Evolutionary conservation across 2,329 filamentous ascomycete species (phyloP).

Genomic region (Beauveria brongniartii): DNA sequence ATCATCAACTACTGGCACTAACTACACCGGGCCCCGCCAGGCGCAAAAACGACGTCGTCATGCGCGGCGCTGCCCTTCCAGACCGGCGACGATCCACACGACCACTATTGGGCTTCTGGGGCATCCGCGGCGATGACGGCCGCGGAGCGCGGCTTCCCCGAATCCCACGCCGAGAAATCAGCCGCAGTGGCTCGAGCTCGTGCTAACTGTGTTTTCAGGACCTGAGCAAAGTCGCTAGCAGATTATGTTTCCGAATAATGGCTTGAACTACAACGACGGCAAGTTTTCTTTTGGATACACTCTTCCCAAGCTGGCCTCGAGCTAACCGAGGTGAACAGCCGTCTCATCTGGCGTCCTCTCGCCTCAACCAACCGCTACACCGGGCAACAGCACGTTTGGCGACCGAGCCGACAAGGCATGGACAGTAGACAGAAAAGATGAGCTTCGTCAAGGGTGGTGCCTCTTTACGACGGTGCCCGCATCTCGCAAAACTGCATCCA

Average conservation of each 20-base stretch:
- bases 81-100: conserved; percentile 33
- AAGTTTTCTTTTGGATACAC: background rate
- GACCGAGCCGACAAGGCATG: too few relatives aligned
- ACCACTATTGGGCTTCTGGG: conserved; percentile 59
- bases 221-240: conserved; percentile 39
- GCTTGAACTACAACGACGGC: conserved; percentile 51
- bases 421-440: too few relatives aligned
- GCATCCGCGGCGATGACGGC: conserved; percentile 62
- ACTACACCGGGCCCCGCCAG: conserved; percentile 50
- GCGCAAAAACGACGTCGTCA: conserved; percentile 45
- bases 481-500: too few relatives aligned
- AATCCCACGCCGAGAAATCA: conserved; percentile 42
- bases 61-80: conserved; percentile 49
- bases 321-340: too few relatives aligned
- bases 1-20: conserved; percentile 59
- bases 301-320: too few relatives aligned
- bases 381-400: too few relatives aligned
- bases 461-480: too few relatives aligned
- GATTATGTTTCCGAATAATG: conserved; percentile 62
- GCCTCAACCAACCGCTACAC: too few relatives aligned
- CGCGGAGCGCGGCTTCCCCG: conserved; percentile 61
- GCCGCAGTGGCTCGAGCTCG: conserved; percentile 64
- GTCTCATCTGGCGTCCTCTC: too few relatives aligned
- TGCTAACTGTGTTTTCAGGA: conserved; percentile 55
- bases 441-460: too few relatives aligned